Evolutionary conservation across 148 eudicot species (phyloP).

Genomic region (Mesembryanthemum crystallinum): DNA sequence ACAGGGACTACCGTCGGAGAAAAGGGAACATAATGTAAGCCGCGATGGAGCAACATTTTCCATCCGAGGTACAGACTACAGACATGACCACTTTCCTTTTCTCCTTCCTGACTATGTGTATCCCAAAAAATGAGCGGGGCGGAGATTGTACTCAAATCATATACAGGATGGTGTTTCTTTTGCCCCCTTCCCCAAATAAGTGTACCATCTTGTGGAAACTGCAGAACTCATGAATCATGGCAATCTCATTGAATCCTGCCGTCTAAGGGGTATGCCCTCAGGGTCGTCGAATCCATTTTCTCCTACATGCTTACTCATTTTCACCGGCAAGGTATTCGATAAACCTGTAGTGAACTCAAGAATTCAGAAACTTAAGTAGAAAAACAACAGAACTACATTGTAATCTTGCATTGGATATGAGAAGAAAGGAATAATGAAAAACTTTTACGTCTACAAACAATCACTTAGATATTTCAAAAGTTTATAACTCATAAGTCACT

Average conservation of each 20-base stretch:
- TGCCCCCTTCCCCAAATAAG: slow-evolving; percentile 6
- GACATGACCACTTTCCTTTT: background rate
- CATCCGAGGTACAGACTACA: background rate
- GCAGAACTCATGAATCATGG: slow-evolving; percentile 24
- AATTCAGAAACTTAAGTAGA: slow-evolving; percentile 6
- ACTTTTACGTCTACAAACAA: too few species aligned
- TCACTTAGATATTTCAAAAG: background rate
- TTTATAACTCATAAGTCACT: too few species aligned
- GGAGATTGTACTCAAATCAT: slow-evolving; percentile 12
- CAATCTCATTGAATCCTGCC: slow-evolving; percentile 54
- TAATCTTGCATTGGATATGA: background rate
- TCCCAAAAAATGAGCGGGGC: slow-evolving; percentile 19
- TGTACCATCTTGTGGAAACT: slow-evolving; percentile 19
- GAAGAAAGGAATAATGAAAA: too few species aligned
- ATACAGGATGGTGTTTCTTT: slow-evolving; percentile 12
- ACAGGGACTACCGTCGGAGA: slow-evolving; percentile 4
- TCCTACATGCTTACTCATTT: slow-evolving; percentile 52
- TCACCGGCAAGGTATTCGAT: slow-evolving; percentile 43
- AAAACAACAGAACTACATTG: background rate
- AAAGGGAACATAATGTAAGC: slow-evolving; percentile 2
- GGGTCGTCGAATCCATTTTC: slow-evolving; percentile 59
- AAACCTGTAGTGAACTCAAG: slow-evolving; percentile 36
- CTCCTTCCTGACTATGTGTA: slow-evolving; percentile 14
- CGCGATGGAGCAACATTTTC: background rate
- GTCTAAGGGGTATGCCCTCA: slow-evolving; percentile 77